These are phyloP conservation scores for Skeletonema menzelii DNA, from an alignment of 108 stramenopile species.

Conservation along the genomic window DNA sequence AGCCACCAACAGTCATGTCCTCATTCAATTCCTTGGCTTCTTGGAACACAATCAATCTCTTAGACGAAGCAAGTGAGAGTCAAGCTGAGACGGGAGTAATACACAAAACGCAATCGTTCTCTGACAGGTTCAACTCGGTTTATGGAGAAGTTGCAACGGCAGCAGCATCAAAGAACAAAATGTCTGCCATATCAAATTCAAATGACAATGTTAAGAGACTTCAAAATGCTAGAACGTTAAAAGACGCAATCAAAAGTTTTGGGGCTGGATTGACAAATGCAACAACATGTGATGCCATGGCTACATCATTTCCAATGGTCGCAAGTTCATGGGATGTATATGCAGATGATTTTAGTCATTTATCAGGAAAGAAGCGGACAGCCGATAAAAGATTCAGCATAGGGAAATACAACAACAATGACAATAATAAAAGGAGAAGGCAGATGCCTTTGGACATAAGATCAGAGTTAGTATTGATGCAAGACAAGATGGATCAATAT, in stretches of 20 bases:
- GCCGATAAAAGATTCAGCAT: neutral
- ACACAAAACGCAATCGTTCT: neutral
- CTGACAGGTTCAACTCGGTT: neutral
- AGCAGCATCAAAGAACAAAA: neutral
- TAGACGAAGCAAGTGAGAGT: neutral
- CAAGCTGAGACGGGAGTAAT: neutral
- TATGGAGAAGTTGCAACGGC: slow-evolving; percentile 1
- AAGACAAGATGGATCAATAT: slow-evolving; percentile 1
- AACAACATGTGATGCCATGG: neutral
- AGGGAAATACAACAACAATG: neutral
- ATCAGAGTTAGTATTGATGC: neutral
- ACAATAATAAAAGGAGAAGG: neutral
- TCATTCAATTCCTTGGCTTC: neutral
- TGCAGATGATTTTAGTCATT: neutral
- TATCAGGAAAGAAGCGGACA: neutral
- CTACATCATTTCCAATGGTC: neutral
- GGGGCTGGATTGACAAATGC: neutral
- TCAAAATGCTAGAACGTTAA: neutral
- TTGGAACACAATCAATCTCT: neutral
- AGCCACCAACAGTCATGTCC: neutral
- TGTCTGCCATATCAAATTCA: neutral
- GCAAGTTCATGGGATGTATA: slow-evolving; percentile 7
- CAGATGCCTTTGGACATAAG: neutral
- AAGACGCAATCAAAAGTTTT: neutral
- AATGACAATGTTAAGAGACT: neutral